Evolutionary conservation across 2,329 filamentous ascomycete species (phyloP).

Genomic region (Calonectria fujianensis): DNA sequence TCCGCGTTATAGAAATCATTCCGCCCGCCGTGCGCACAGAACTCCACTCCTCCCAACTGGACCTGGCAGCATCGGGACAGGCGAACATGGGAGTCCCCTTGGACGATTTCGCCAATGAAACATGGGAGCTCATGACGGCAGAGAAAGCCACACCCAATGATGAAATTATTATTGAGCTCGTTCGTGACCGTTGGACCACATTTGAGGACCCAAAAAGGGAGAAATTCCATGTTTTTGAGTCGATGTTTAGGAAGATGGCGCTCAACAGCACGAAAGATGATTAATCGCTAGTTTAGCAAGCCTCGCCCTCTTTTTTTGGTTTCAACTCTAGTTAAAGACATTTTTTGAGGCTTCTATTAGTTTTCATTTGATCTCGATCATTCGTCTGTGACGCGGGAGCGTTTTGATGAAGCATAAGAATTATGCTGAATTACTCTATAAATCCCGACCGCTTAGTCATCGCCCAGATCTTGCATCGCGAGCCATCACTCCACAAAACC

Average conservation of each 20-base stretch:
- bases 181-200: slow-evolving; percentile 6
- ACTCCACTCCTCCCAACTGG: slow-evolving; percentile 32
- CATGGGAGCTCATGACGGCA: slow-evolving; percentile 34
- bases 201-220: slow-evolving; percentile 6
- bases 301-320: fast-evolving
- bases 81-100: slow-evolving; percentile 30
- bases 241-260: slow-evolving; percentile 30
- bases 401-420: background rate
- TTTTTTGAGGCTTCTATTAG: background rate
- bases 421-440: background rate
- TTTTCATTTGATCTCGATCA: background rate
- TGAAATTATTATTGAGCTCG: slow-evolving; percentile 24
- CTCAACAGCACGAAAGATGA: background rate
- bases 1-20: slow-evolving; percentile 43
- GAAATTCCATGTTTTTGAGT: slow-evolving; percentile 16
- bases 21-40: slow-evolving; percentile 45
- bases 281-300: background rate
- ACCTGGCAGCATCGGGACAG: slow-evolving; percentile 23
- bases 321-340: background rate
- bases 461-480: background rate
- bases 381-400: background rate
- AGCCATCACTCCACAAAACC: background rate
- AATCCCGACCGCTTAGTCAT: background rate
- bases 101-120: slow-evolving; percentile 31
- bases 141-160: slow-evolving; percentile 11